Conservation (phyloP, 768 basidiomycete species). For the Mycena rebaudengoi region DNA sequence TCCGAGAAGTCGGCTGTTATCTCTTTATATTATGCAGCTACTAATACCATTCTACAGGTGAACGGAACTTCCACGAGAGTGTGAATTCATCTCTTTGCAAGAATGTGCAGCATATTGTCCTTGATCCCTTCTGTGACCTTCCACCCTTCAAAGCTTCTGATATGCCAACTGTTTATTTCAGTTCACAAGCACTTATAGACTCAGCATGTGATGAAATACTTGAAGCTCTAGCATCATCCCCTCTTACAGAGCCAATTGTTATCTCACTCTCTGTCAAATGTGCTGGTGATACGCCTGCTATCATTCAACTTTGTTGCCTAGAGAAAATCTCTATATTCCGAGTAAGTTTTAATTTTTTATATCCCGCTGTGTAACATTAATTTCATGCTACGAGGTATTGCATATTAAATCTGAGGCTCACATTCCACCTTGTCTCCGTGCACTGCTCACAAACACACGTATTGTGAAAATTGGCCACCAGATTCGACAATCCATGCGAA, state of each 20-base stretch:
- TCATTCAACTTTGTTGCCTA: not conserved
- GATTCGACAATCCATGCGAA: not conserved
- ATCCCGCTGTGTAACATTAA: not conserved
- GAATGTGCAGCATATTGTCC: slow-evolving; percentile 23
- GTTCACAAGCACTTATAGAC: slow-evolving; percentile 1
- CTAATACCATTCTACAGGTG: not conserved
- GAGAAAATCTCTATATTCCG: not conserved
- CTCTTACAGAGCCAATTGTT: slow-evolving; percentile 7
- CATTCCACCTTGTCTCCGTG: slow-evolving; percentile 1
- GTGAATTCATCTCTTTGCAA: slow-evolving; percentile 8
- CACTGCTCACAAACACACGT: slow-evolving; percentile 1
- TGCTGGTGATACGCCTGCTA: not conserved
- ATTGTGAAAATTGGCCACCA: slow-evolving; percentile 21
- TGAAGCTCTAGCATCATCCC: not conserved
- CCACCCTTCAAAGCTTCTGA: slow-evolving; percentile 2
- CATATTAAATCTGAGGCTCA: not conserved
- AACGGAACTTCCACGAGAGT: slow-evolving; percentile 23
- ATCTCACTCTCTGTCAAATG: not conserved
- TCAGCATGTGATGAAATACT: not conserved
- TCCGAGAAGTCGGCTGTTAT: slow-evolving; percentile 18
- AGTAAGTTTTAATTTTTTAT: too few relatives aligned
- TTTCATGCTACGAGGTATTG: not conserved
- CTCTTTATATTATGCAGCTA: not conserved
- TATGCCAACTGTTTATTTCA: not conserved
- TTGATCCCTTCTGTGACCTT: slow-evolving; percentile 14